A percentile compares a stretch with the other conserved stretches of the same genome.
Conservation (phyloP, 352 stramenopile genomes). For the Phytopythium boreale region DNA sequence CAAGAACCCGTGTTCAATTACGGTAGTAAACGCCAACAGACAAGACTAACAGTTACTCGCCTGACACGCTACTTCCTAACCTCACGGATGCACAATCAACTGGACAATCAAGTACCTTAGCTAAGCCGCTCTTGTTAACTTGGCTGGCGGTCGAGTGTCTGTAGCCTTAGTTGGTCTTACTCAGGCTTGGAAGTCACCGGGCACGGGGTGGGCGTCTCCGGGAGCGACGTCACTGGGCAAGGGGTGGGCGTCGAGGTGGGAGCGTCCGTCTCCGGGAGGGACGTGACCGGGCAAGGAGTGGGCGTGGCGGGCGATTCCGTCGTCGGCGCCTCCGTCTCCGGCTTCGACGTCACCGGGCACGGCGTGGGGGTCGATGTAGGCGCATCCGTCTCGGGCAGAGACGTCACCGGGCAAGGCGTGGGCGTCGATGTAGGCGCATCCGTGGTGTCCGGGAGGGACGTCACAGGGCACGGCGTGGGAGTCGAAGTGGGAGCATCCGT, state of each 20-base stretch:
- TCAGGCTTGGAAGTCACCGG: not conserved
- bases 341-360: not conserved
- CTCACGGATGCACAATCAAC: not conserved
- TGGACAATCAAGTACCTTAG: not conserved
- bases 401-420: constrained; percentile 10
- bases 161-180: not conserved
- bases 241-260: not conserved
- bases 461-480: constrained; percentile 4
- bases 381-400: constrained; percentile 4
- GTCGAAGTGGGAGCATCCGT: not conserved
- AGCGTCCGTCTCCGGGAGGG: constrained; percentile 6
- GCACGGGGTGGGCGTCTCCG: not conserved
- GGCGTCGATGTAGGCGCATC: not conserved
- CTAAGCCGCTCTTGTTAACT: not conserved
- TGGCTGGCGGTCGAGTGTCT: not conserved
- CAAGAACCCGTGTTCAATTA: not conserved
- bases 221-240: not conserved
- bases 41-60: not conserved
- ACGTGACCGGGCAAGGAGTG: constrained; percentile 9
- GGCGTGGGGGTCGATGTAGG: not conserved
- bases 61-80: not conserved
- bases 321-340: not conserved
- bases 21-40: not conserved
- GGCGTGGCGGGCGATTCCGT: not conserved
- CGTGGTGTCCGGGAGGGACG: constrained; percentile 8